These are phyloP conservation scores for Thuja plicata DNA, from an alignment of 83 land plant species.

Conservation along the genomic window DNA sequence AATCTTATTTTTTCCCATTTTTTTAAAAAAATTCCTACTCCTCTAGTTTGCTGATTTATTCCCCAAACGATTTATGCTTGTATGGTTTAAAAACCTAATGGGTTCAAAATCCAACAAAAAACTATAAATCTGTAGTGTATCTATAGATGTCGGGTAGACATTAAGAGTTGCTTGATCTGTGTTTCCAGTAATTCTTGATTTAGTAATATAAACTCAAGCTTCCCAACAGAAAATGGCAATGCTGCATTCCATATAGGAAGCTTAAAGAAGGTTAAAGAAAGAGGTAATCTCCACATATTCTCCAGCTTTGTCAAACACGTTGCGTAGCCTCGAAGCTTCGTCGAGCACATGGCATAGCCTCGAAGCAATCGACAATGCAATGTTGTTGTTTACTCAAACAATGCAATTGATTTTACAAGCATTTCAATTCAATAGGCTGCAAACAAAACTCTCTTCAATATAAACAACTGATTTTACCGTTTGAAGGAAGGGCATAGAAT, in stretches of 20 bases:
- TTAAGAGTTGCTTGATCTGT: not conserved
- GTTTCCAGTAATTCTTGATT: not conserved
- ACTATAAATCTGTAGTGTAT: too few relatives aligned
- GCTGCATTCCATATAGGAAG: not conserved
- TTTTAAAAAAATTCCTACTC: too few relatives aligned
- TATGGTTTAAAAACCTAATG: too few relatives aligned
- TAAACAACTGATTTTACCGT: too few relatives aligned
- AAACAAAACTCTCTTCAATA: too few relatives aligned
- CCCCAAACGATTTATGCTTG: too few relatives aligned
- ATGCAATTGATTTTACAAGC: not conserved
- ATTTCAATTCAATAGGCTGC: not conserved
- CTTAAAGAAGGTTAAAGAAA: not conserved
- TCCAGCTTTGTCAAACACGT: not conserved
- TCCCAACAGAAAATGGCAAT: not conserved
- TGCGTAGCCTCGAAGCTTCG: not conserved
- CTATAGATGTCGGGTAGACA: not conserved
- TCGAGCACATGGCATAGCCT: too few relatives aligned
- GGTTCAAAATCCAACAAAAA: too few relatives aligned
- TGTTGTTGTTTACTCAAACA: not conserved
- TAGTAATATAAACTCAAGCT: not conserved
- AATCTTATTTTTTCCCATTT: too few relatives aligned
- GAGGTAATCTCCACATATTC: not conserved
- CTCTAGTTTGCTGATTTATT: too few relatives aligned
- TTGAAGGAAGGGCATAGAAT: too few relatives aligned
- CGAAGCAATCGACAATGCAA: not conserved